These are phyloP conservation scores for Chlorella sp. DNA, from an alignment of 139 green algal species.

Conservation along the genomic window DNA sequence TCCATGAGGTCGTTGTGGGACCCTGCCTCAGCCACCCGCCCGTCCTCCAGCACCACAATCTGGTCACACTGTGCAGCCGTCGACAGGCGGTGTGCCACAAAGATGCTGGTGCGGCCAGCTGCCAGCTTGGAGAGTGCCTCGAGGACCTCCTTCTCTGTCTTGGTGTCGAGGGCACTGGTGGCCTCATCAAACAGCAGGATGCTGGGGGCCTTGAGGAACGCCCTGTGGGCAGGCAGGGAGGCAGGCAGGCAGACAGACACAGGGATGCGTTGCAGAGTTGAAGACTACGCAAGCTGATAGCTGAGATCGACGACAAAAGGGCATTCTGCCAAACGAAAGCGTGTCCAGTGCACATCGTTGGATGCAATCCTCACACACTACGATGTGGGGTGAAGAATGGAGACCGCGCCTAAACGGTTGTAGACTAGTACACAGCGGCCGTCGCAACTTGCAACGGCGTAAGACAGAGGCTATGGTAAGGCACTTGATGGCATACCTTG, in stretches of 20 bases:
- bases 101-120: background rate
- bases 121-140: constrained; percentile 50
- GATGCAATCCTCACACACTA: too few relatives aligned
- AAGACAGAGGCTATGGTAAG: too few relatives aligned
- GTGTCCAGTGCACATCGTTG: too few relatives aligned
- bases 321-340: too few relatives aligned
- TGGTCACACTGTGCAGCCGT: constrained; percentile 84
- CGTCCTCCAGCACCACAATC: constrained; percentile 86
- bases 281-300: too few relatives aligned
- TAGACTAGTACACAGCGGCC: background rate
- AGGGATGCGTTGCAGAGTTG: too few relatives aligned
- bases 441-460: background rate
- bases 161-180: constrained; percentile 82
- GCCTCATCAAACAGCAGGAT: constrained; percentile 92
- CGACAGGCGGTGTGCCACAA: constrained; percentile 89
- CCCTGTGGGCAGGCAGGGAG: too few relatives aligned
- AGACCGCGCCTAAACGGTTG: background rate
- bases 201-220: constrained; percentile 48
- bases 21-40: constrained; percentile 73
- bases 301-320: too few relatives aligned
- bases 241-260: background rate
- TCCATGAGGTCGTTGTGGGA: too few relatives aligned
- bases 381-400: background rate
- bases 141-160: constrained; percentile 64
- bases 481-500: constrained; percentile 46